Conservation (phyloP, 202 grass and related monocot genomes). For the Cymbopogon flexuosus region DNA sequence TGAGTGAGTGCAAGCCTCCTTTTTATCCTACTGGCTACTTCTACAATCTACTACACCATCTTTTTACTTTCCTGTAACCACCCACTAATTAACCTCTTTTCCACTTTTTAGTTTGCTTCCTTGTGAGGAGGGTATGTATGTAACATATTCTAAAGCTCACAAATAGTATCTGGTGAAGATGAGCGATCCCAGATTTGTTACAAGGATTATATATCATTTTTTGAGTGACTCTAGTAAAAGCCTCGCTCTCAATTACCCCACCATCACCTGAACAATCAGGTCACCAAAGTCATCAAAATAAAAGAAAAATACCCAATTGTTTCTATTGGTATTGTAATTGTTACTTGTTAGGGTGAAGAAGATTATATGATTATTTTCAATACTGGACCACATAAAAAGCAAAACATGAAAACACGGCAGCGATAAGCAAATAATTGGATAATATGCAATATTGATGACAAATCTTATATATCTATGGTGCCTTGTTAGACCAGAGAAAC, state of each 20-base stretch:
- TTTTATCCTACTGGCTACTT: constrained; percentile 46
- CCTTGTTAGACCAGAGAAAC: constrained; percentile 24
- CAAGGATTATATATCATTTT: neutral
- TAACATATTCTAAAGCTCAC: constrained; percentile 16
- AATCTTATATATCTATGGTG: constrained; percentile 1
- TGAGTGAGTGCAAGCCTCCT: constrained; percentile 17
- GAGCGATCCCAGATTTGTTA: neutral
- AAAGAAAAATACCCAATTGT: neutral
- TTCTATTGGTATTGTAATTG: neutral
- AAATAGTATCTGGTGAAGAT: neutral
- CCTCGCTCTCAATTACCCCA: neutral
- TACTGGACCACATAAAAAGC: neutral
- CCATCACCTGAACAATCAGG: neutral
- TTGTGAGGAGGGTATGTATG: neutral
- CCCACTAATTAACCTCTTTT: constrained; percentile 46
- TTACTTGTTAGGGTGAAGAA: constrained; percentile 3
- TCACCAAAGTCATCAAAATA: neutral
- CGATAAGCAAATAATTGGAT: constrained; percentile 20
- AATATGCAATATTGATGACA: constrained; percentile 4
- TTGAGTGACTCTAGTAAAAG: neutral
- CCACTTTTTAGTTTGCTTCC: constrained; percentile 20
- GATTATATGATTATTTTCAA: neutral
- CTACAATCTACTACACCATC: constrained; percentile 20
- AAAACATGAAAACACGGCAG: neutral
- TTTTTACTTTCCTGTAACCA: constrained; percentile 41